Evolutionary conservation across 2,329 filamentous ascomycete genomes (phyloP).

Genomic region (Trichocomaceae sp.): DNA sequence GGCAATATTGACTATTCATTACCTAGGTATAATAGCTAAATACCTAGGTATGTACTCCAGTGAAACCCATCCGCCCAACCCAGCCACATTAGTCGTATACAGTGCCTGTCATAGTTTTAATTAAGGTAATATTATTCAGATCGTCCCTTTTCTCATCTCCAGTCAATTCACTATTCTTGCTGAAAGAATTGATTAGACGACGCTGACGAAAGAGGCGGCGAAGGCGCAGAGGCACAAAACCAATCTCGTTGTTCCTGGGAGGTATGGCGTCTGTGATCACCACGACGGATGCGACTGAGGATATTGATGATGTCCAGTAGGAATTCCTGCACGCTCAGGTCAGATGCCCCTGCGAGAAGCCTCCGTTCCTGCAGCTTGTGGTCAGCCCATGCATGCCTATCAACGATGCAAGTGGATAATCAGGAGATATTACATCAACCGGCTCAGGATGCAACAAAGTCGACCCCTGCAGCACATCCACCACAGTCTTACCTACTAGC

Average conservation of each 20-base stretch:
- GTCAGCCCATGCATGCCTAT: neutral
- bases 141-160: neutral
- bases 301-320: slow-evolving; percentile 36
- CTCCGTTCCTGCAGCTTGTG: neutral
- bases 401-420: neutral
- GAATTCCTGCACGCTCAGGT: slow-evolving; percentile 29
- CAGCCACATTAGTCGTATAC: no score
- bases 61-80: neutral
- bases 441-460: slow-evolving; percentile 61
- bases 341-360: neutral
- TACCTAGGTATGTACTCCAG: neutral
- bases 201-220: neutral
- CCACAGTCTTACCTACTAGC: slow-evolving; percentile 56
- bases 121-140: neutral
- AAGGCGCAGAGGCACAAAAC: neutral
- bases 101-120: neutral
- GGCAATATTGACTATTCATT: no score
- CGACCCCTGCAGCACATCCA: slow-evolving; percentile 62
- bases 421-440: slow-evolving; percentile 57
- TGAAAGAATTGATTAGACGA: neutral
- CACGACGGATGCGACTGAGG: slow-evolving; percentile 29
- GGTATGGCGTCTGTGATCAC: neutral
- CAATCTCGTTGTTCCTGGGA: neutral
- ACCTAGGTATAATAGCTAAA: no score
- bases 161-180: neutral